Evolutionary conservation across 2,329 filamentous ascomycete genomes (phyloP).

Genomic region (Arthroderma sp.): DNA sequence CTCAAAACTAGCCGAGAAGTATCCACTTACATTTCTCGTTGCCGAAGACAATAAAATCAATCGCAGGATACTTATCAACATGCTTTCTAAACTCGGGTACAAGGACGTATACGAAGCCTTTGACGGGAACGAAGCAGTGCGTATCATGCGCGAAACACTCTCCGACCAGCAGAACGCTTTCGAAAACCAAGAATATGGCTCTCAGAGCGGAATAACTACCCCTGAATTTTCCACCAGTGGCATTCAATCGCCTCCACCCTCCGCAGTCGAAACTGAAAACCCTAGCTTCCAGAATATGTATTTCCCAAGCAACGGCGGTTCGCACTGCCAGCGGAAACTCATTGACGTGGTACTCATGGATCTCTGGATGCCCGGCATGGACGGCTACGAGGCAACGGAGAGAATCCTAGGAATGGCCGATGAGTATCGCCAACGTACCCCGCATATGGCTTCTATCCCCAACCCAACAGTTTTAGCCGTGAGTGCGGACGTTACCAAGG

Average conservation of each 20-base stretch:
- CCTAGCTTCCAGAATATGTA: background rate
- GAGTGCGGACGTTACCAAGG: constrained; percentile 54
- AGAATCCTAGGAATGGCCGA: constrained; percentile 45
- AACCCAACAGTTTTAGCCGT: constrained; percentile 45
- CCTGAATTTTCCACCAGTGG: no score
- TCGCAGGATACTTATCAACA: constrained; percentile 51
- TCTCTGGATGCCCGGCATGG: constrained; percentile 63
- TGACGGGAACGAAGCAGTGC: constrained; percentile 55
- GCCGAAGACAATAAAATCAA: constrained; percentile 64
- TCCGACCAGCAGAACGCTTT: background rate
- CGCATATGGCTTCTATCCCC: constrained; percentile 14
- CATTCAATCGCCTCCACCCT: background rate
- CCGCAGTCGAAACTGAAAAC: constrained; percentile 2
- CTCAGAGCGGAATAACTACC: background rate
- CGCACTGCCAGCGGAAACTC: constrained; percentile 14
- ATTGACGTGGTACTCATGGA: constrained; percentile 60
- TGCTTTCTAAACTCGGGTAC: constrained; percentile 56
- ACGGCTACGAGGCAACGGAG: constrained; percentile 56
- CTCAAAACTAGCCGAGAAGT: constrained; percentile 43
- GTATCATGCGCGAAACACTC: constrained; percentile 41
- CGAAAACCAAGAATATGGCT: background rate
- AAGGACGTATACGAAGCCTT: constrained; percentile 49
- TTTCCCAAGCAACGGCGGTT: constrained; percentile 4
- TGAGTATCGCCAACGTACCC: constrained; percentile 18
- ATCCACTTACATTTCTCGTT: constrained; percentile 54